phyloP scores from a whole-genome alignment of 192 early-diverging fungal genomes.

The Coemansia umbellata region DNA sequence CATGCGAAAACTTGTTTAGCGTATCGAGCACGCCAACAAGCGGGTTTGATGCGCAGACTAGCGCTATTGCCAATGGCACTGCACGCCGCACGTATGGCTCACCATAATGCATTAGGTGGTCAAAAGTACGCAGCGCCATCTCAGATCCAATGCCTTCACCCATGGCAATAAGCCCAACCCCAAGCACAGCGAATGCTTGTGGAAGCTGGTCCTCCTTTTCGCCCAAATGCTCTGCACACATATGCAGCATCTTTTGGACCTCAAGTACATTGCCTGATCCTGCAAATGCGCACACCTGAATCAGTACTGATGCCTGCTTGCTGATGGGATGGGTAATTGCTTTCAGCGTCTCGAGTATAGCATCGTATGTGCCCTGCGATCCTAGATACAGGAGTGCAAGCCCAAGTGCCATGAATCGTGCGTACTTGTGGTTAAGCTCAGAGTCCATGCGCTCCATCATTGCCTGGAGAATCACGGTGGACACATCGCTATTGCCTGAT shows the following conservation, averaged over 20 bases:
- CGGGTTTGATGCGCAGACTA: slow-evolving; percentile 96
- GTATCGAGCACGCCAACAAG: slow-evolving; percentile 88
- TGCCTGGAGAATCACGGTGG: slow-evolving; percentile 85
- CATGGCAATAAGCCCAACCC: slow-evolving; percentile 93
- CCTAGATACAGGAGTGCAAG: slow-evolving; percentile 87
- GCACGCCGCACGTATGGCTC: slow-evolving; percentile 90
- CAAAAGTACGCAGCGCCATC: slow-evolving; percentile 93
- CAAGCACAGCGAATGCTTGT: slow-evolving; percentile 95
- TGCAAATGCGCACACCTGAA: slow-evolving; percentile 87
- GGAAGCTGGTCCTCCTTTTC: slow-evolving; percentile 78
- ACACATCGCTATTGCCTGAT: slow-evolving; percentile 83
- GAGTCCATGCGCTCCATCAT: slow-evolving; percentile 92
- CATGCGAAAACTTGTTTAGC: slow-evolving; percentile 97
- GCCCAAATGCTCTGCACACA: slow-evolving; percentile 94
- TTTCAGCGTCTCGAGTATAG: slow-evolving; percentile 90
- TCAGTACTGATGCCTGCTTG: slow-evolving; percentile 81
- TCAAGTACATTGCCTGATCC: slow-evolving; percentile 96
- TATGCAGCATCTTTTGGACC: slow-evolving; percentile 93
- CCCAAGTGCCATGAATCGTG: slow-evolving; percentile 92
- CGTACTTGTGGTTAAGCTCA: slow-evolving; percentile 81
- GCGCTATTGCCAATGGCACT: slow-evolving; percentile 91
- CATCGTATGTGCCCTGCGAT: slow-evolving; percentile 86
- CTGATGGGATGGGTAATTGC: slow-evolving; percentile 91
- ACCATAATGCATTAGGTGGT: slow-evolving; percentile 99
- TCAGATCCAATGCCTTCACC: slow-evolving; percentile 95